Conservation (phyloP, 2,329 filamentous ascomycete species). For the Lecanicillium sp. region DNA sequence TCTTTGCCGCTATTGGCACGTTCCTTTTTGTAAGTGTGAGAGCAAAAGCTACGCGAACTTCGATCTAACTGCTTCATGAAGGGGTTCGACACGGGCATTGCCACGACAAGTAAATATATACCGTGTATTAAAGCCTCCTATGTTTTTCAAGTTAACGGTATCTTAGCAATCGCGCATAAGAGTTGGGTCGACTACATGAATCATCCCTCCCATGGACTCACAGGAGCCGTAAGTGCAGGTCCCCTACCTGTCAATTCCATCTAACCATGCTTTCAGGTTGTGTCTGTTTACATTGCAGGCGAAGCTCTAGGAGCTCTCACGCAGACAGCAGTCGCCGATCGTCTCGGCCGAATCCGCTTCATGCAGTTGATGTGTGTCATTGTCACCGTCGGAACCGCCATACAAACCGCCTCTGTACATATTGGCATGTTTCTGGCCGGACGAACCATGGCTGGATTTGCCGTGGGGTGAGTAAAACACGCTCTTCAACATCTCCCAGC, state of each 20-base stretch:
- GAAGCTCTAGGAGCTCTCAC: slow-evolving; percentile 45
- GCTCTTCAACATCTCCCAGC: slow-evolving; percentile 17
- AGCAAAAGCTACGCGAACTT: background rate
- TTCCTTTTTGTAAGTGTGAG: slow-evolving; percentile 42
- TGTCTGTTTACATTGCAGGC: slow-evolving; percentile 51
- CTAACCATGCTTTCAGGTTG: slow-evolving; percentile 25
- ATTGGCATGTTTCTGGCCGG: slow-evolving; percentile 46
- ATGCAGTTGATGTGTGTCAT: slow-evolving; percentile 45
- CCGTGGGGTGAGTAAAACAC: slow-evolving; percentile 3
- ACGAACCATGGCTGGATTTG: slow-evolving; percentile 32
- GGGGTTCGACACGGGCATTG: slow-evolving; percentile 53
- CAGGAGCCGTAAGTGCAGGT: slow-evolving; percentile 33
- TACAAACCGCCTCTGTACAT: slow-evolving; percentile 46
- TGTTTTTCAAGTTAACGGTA: slow-evolving; percentile 2
- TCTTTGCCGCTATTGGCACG: slow-evolving; percentile 51
- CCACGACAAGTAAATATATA: slow-evolving; percentile 42
- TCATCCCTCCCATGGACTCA: slow-evolving; percentile 43
- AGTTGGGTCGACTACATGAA: slow-evolving; percentile 53
- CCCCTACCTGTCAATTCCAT: too few relatives aligned
- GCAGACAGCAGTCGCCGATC: slow-evolving; percentile 46
- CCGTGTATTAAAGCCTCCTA: background rate
- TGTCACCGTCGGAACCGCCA: slow-evolving; percentile 43
- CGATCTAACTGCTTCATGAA: slow-evolving; percentile 13
- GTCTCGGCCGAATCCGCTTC: slow-evolving; percentile 42
- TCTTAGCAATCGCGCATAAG: slow-evolving; percentile 45